Evolutionary conservation across 768 basidiomycete species (phyloP), one percentile per base, ranked within the genome.

Genomic region (Termitomyces heimii): DNA sequence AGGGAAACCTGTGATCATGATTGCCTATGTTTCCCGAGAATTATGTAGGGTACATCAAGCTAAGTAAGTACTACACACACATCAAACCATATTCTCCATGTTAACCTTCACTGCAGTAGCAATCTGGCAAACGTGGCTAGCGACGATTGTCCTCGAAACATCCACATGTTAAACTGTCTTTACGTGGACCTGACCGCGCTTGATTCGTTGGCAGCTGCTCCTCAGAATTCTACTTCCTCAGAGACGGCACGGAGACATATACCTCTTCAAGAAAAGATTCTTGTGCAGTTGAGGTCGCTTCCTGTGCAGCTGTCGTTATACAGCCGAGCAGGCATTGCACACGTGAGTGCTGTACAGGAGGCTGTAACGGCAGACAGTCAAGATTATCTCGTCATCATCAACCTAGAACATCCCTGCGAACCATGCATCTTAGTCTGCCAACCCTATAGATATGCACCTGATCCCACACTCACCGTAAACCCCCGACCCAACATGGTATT

Each of bases 1-100:
- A 61, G 78, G 58, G 48, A 65, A 62, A 63, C 71, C 64, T 22
- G 84, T 82, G 7, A 81, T 89, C 37, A 76, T 82, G 68, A 79
- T 88, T 22, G 77, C 81, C 0, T 86, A 78, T 63, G 5, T 31
- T 2, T 29, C 3, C 28, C 51, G 51, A 37, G 14, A 5, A 10
- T 13, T 51, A 9, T 5, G 8, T 1, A 20, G 31, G 70, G 65
- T 20, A 65, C 39, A 7, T 40, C 54, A n/a, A 20, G 31, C 43
- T 18, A 60, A 62, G 62, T 62, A 56, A 59, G 60, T 55, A 58
- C 54, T 35, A 16, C 22, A 18, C 6, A 13, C 14, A 35, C 59
- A 56, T 37, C 22, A 34, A 34, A 34, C 32, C 32, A 34, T 12
- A 13, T 13, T 34, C 32, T 34, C 32, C 12, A 13, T 34, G 32